Evolutionary conservation across 768 basidiomycete genomes (phyloP).

Genomic region (Tulasnella sp.): DNA sequence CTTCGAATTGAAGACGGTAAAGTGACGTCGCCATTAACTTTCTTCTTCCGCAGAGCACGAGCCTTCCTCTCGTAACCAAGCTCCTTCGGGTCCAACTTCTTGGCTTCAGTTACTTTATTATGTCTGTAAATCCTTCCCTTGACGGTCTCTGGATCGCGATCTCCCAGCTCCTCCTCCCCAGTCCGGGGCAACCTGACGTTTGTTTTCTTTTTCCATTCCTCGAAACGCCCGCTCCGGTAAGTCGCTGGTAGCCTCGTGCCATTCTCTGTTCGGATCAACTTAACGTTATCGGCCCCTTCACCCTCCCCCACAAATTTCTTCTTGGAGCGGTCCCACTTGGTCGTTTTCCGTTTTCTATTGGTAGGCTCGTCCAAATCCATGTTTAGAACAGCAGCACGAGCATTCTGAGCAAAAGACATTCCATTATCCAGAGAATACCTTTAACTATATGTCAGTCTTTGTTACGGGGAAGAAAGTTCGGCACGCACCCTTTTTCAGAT

Average conservation of each 20-base stretch:
- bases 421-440: conserved; percentile 90
- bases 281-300: conserved; percentile 85
- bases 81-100: conserved; percentile 71
- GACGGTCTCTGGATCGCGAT: conserved; percentile 33
- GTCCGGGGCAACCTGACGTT: conserved; percentile 68
- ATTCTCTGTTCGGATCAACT: conserved; percentile 88
- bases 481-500: conserved; percentile 81
- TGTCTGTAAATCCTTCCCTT: conserved; percentile 67
- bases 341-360: conserved; percentile 49
- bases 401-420: conserved; percentile 80
- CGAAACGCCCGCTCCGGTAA: conserved; percentile 89
- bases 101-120: conserved; percentile 57
- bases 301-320: conserved; percentile 86
- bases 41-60: conserved; percentile 59
- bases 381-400: conserved; percentile 74
- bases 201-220: conserved; percentile 87
- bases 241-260: conserved; percentile 80
- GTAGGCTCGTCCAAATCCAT: conserved; percentile 70
- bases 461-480: neutral
- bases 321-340: conserved; percentile 92
- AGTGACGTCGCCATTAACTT: conserved; percentile 37
- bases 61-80: conserved; percentile 71
- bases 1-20: conserved; percentile 41
- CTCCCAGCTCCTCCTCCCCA: conserved; percentile 69
- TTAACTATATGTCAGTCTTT: neutral